These are phyloP conservation scores for Royoungia palumana DNA, from an alignment of 768 basidiomycete genomes.

Conservation along the genomic window DNA sequence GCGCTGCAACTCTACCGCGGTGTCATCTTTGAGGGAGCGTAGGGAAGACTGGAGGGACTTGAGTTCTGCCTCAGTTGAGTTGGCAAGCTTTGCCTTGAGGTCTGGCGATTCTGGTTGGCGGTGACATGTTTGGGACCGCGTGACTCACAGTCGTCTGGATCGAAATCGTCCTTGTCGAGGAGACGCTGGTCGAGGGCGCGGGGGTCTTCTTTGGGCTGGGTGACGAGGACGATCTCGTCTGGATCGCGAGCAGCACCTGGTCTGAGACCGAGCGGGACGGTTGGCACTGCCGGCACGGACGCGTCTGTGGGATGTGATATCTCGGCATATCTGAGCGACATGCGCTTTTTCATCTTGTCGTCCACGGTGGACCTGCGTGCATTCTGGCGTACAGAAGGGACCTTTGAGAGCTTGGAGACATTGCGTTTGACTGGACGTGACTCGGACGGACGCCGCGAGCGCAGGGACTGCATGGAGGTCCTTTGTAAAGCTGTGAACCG, in stretches of 20 bases:
- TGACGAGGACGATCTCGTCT: conserved; percentile 48
- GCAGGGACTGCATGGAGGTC: conserved; percentile 51
- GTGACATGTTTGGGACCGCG: neutral
- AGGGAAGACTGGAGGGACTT: conserved; percentile 75
- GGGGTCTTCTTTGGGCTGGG: conserved; percentile 50
- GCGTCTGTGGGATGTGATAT: conserved; percentile 67
- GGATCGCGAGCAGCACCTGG: conserved; percentile 35
- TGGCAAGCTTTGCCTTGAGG: conserved; percentile 83
- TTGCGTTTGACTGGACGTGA: conserved; percentile 35
- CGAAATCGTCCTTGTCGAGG: conserved; percentile 77
- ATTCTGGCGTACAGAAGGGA: conserved; percentile 35
- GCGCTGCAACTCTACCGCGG: conserved; percentile 76
- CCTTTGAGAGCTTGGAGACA: conserved; percentile 31
- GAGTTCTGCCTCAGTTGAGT: conserved; percentile 81
- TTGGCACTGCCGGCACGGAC: conserved; percentile 55
- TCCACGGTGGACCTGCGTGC: conserved; percentile 51
- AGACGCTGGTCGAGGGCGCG: conserved; percentile 54
- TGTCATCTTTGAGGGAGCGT: conserved; percentile 64
- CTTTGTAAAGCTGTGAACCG: conserved; percentile 13
- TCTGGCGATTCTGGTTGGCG: conserved; percentile 37
- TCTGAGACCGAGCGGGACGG: conserved; percentile 46
- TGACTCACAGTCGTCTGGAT: conserved; percentile 82
- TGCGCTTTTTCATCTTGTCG: conserved; percentile 95
- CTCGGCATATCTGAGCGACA: conserved; percentile 92
- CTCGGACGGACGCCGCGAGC: conserved; percentile 49